A percentile compares a stretch with the other conserved stretches of the same genome.
Conservation (phyloP, 495 filamentous ascomycete genomes). For the Xylaria cubensis region DNA sequence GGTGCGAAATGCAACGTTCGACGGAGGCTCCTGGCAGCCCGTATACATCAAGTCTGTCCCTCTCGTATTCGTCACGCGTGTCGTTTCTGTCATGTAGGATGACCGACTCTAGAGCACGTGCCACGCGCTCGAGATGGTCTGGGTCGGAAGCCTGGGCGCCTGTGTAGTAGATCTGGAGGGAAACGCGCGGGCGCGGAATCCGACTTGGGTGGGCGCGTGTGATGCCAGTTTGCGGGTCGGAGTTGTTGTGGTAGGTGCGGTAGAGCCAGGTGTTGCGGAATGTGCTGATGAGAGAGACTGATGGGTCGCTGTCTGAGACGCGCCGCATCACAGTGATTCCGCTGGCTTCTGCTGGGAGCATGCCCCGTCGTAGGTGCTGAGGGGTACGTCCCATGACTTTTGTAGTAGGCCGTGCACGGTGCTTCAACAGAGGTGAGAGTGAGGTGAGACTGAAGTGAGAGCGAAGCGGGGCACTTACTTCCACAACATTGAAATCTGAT, state of each 20-base stretch:
- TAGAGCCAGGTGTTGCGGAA: constrained; percentile 2
- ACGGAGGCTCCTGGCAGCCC: neutral
- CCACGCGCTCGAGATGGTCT: neutral
- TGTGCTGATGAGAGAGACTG: constrained; percentile 13
- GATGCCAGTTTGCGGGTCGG: constrained; percentile 10
- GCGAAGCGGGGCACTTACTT: too few species aligned
- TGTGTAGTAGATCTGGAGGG: constrained; percentile 15
- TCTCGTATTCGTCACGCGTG: neutral
- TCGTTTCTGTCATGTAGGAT: neutral
- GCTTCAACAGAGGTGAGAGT: neutral
- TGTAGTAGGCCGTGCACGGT: neutral
- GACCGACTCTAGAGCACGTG: neutral
- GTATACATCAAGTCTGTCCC: constrained; percentile 10
- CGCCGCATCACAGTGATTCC: constrained; percentile 6
- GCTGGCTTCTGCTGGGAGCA: constrained; percentile 6
- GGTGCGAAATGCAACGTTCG: neutral
- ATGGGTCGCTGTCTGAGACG: constrained; percentile 13
- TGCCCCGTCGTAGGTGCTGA: constrained; percentile 5
- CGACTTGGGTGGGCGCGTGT: neutral
- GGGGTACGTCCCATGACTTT: constrained; percentile 4
- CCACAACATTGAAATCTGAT: too few species aligned
- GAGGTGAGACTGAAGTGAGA: neutral
- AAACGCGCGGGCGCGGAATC: constrained; percentile 5
- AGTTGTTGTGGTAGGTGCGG: neutral
- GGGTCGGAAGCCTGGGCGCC: constrained; percentile 11